These are phyloP conservation scores for Ceratocystis alfenasii DNA, from an alignment of 2,329 filamentous ascomycete genomes.

Conservation along the genomic window DNA sequence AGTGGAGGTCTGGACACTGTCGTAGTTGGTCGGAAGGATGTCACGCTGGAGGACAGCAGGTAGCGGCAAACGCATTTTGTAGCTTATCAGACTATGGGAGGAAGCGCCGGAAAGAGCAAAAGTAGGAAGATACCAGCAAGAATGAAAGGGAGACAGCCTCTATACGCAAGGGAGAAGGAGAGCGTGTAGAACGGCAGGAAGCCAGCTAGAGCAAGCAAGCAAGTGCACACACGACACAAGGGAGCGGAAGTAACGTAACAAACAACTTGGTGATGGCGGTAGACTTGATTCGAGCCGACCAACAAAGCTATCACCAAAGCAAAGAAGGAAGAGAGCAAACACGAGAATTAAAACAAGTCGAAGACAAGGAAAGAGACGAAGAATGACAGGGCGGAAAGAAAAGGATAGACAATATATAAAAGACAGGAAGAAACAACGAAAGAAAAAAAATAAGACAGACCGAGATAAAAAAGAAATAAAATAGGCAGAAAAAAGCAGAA, in stretches of 20 bases:
- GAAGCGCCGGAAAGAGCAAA: not conserved
- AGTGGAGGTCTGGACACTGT: not conserved
- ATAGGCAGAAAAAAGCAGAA: not conserved
- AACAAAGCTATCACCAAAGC: not conserved
- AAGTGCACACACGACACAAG: not conserved
- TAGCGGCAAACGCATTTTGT: conserved; percentile 1
- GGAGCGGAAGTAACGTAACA: not conserved
- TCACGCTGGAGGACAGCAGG: not conserved
- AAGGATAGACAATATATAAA: not conserved
- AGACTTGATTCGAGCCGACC: not conserved
- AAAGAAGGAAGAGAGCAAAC: not conserved
- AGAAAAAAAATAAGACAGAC: not conserved
- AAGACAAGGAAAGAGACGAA: not conserved
- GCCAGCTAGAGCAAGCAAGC: not conserved
- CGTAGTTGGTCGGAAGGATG: not conserved
- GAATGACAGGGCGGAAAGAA: conserved; percentile 4
- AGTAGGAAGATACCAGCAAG: not conserved
- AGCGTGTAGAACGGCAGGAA: not conserved
- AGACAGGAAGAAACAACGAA: not conserved
- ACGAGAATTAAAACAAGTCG: not conserved
- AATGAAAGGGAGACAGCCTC: not conserved
- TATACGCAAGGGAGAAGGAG: not conserved
- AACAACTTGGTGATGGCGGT: not conserved
- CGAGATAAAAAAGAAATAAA: not conserved
- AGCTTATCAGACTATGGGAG: not conserved